Conservation (phyloP, 2,329 filamentous ascomycete species). For the Aspergillus fumigatus region DNA sequence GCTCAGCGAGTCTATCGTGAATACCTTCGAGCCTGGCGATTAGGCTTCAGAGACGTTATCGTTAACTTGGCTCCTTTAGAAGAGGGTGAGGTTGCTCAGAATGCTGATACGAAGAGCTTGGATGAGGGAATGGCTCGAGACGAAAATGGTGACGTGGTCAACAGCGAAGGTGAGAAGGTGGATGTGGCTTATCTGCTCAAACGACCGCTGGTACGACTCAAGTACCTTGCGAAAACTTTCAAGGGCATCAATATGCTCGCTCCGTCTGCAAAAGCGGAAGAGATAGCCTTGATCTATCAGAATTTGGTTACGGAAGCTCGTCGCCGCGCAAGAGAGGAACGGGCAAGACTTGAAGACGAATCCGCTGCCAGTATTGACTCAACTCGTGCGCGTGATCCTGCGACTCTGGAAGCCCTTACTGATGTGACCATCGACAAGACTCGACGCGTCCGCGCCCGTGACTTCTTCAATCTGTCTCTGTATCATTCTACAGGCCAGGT, state of each 20-base stretch:
- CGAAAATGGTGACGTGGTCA: slow-evolving; percentile 57
- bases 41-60: slow-evolving; percentile 91
- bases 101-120: slow-evolving; percentile 45
- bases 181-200: slow-evolving; percentile 93
- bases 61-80: slow-evolving; percentile 81
- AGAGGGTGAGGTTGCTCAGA: slow-evolving; percentile 52
- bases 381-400: slow-evolving; percentile 71
- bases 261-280: slow-evolving; percentile 50
- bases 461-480: slow-evolving; percentile 81
- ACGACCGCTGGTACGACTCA: slow-evolving; percentile 78
- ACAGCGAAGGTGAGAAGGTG: slow-evolving; percentile 78
- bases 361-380: slow-evolving; percentile 80
- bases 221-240: slow-evolving; percentile 79
- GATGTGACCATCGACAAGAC: slow-evolving; percentile 68
- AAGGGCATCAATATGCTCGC: slow-evolving; percentile 52
- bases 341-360: slow-evolving; percentile 73
- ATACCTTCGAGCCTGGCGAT: slow-evolving; percentile 82
- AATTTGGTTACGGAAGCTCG: slow-evolving; percentile 71
- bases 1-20: slow-evolving; percentile 75
- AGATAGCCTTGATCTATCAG: slow-evolving; percentile 61
- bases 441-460: slow-evolving; percentile 81
- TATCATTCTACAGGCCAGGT: slow-evolving; percentile 85
- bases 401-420: slow-evolving; percentile 67
- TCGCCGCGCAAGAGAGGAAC: slow-evolving; percentile 67
- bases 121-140: slow-evolving; percentile 55